phyloP scores from a whole-genome alignment of 164 flowering plant species.

The Akebia trifoliata region DNA sequence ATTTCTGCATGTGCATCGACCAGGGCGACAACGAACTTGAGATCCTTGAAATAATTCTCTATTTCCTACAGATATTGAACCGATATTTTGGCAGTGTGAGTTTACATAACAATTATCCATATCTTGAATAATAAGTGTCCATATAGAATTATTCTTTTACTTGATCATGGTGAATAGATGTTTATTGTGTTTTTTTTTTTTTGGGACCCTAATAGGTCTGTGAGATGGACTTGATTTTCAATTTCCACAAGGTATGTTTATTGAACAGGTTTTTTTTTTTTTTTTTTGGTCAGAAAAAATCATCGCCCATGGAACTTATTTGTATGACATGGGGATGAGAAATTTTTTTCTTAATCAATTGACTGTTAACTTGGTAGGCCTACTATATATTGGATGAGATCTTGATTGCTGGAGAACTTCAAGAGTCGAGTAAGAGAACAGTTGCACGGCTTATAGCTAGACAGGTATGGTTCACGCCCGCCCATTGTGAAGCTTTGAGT shows the following conservation, averaged over 20 bases:
- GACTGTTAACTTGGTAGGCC: conserved; percentile 46
- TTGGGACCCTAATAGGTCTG: conserved; percentile 54
- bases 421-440: conserved; percentile 93
- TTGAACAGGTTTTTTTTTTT: no score
- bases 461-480: conserved; percentile 41
- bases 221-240: conserved; percentile 78
- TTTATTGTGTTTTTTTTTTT: conserved; percentile 1
- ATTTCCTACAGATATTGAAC: conserved; percentile 83
- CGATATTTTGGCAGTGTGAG: conserved; percentile 97
- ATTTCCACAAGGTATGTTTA: conserved; percentile 80
- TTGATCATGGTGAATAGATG: background rate
- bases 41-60: conserved; percentile 81
- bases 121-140: background rate
- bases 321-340: no score
- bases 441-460: conserved; percentile 79
- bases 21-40: conserved; percentile 84
- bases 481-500: background rate
- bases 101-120: conserved; percentile 17
- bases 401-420: conserved; percentile 89
- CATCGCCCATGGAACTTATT: no score
- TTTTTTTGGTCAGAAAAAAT: no score
- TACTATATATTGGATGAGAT: conserved; percentile 82
- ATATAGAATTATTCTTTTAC: no score
- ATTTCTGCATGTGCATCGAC: conserved; percentile 94
- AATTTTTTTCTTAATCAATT: no score